Evolutionary conservation across 331 rosid species (phyloP).

Genomic region (Prunus yedoensis): DNA sequence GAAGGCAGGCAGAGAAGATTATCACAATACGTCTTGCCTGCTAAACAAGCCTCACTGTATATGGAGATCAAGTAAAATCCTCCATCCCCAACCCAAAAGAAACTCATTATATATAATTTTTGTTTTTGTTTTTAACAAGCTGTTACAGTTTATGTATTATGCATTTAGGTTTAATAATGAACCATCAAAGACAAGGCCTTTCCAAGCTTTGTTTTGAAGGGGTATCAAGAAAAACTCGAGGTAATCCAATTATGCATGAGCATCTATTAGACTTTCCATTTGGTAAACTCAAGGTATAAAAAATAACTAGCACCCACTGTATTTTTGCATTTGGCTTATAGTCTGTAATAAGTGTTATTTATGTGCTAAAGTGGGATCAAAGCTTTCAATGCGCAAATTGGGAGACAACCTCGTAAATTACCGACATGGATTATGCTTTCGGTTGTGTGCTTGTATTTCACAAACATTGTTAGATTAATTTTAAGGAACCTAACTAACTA

Average conservation of each 20-base stretch:
- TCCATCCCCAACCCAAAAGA: not conserved
- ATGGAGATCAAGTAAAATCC: conserved; percentile 75
- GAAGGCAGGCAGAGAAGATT: conserved; percentile 75
- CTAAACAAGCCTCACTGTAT: conserved; percentile 87
- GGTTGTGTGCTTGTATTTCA: too few species aligned
- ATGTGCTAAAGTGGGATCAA: too few species aligned
- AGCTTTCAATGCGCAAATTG: too few species aligned
- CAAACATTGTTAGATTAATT: too few species aligned
- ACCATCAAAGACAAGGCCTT: conserved; percentile 55
- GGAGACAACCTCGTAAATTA: too few species aligned
- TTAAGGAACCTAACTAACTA: too few species aligned
- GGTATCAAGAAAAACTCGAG: conserved; percentile 58
- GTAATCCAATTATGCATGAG: conserved; percentile 30
- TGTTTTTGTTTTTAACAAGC: not conserved
- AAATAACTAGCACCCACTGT: too few species aligned
- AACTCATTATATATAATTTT: not conserved
- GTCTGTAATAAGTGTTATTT: too few species aligned
- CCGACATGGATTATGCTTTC: too few species aligned
- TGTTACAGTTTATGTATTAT: conserved; percentile 2
- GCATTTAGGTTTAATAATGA: conserved; percentile 63
- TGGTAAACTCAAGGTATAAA: too few species aligned
- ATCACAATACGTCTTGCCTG: conserved; percentile 68
- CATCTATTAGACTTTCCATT: too few species aligned
- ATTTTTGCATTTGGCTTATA: too few species aligned
- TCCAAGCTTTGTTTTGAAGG: conserved; percentile 58